phyloP scores from a whole-genome alignment of 108 stramenopile species.

The Cyclotella kingstonii region DNA sequence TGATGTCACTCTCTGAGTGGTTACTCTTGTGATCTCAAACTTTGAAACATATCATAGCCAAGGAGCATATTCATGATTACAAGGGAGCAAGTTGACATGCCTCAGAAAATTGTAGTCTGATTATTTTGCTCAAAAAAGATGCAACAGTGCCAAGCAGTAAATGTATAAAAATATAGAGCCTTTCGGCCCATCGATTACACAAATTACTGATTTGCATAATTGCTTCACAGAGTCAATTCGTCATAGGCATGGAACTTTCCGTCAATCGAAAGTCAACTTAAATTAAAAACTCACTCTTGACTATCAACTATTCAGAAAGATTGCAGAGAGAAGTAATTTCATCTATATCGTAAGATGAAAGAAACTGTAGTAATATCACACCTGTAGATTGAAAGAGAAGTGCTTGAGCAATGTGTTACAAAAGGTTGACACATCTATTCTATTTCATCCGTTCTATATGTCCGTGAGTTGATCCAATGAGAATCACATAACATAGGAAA shows the following conservation, averaged over 20 bases:
- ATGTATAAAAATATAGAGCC: slow-evolving; percentile 26
- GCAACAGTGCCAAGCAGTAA: slow-evolving; percentile 16
- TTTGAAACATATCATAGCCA: slow-evolving; percentile 48
- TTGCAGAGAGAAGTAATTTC: neutral
- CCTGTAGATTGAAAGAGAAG: slow-evolving; percentile 23
- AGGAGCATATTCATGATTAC: slow-evolving; percentile 2
- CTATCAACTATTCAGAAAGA: neutral
- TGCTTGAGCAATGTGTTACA: slow-evolving; percentile 4
- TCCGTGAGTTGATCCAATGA: slow-evolving; percentile 45
- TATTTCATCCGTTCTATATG: slow-evolving; percentile 15
- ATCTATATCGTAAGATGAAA: neutral
- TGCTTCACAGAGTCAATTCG: slow-evolving; percentile 48
- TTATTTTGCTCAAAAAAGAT: slow-evolving; percentile 37
- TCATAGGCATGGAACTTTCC: slow-evolving; percentile 23
- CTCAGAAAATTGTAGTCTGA: slow-evolving; percentile 60
- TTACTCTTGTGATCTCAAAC: slow-evolving; percentile 48
- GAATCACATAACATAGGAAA: slow-evolving; percentile 8
- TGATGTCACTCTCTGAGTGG: slow-evolving; percentile 32
- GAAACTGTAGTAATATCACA: neutral
- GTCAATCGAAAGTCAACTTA: neutral
- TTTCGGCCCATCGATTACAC: slow-evolving; percentile 30
- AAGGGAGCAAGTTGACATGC: slow-evolving; percentile 20
- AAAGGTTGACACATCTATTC: slow-evolving; percentile 10
- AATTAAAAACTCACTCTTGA: neutral
- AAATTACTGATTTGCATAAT: slow-evolving; percentile 3